A percentile compares a stretch with the other conserved stretches of the same genome.
phyloP scores from a whole-genome alignment of 768 basidiomycete genomes.

The Termitomyces titanicus region DNA sequence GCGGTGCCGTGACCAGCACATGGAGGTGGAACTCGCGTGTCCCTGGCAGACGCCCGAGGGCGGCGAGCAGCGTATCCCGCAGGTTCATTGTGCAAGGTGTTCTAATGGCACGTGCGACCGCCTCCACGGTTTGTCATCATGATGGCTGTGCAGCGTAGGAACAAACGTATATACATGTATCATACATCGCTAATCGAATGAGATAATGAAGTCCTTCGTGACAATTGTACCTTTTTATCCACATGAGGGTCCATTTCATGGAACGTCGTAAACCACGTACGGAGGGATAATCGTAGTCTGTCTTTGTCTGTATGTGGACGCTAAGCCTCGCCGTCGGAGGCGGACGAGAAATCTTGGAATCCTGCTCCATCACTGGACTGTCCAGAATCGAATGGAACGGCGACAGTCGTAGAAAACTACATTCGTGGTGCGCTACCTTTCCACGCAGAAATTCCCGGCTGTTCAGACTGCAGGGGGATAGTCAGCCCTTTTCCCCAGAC shows the following conservation, averaged over 20 bases:
- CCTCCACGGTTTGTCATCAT: no score
- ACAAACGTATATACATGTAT: background rate
- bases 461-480: conserved; percentile 32
- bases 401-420: conserved; percentile 34
- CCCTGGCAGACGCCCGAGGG: conserved; percentile 57
- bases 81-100: conserved; percentile 37
- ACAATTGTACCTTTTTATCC: no score
- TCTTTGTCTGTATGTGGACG: conserved; percentile 30
- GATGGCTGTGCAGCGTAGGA: no score
- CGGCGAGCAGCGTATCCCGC: conserved; percentile 58
- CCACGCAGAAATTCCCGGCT: conserved; percentile 45
- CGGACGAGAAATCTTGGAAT: background rate
- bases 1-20: conserved; percentile 64
- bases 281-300: conserved; percentile 25
- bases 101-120: no score
- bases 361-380: conserved; percentile 3
- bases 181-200: background rate
- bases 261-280: no score
- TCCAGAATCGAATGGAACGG: conserved; percentile 19
- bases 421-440: conserved; percentile 27
- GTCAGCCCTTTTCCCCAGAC: background rate
- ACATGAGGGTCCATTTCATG: no score
- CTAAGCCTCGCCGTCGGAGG: conserved; percentile 19
- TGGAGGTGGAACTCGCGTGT: conserved; percentile 73
- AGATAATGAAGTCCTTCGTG: background rate